A percentile compares a stretch with the other conserved stretches of the same genome.
These are phyloP conservation scores for Cystofilobasidium capitatum DNA, from an alignment of 768 basidiomycete species.

Conservation along the genomic window DNA sequence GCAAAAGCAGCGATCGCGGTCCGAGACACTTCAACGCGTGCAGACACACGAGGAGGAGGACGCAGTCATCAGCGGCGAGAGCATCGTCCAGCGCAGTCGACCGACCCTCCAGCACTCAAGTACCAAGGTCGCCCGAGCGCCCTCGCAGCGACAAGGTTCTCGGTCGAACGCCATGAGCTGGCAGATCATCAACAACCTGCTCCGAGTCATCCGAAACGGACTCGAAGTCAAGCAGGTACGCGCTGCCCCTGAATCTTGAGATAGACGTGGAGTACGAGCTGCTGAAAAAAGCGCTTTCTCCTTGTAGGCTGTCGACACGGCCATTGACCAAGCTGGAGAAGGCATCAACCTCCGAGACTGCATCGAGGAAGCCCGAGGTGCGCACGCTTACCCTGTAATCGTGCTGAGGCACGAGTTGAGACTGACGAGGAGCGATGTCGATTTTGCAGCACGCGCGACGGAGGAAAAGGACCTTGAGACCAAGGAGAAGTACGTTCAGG, in stretches of 20 bases:
- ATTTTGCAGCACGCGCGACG: slow-evolving; percentile 47
- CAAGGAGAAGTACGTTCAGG: slow-evolving; percentile 57
- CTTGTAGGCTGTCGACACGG: slow-evolving; percentile 58
- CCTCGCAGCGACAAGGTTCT: slow-evolving; percentile 18
- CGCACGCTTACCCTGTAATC: slow-evolving; percentile 31
- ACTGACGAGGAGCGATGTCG: background rate
- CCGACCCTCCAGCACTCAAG: slow-evolving; percentile 18
- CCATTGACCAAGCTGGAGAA: slow-evolving; percentile 22
- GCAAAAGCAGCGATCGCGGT: slow-evolving; percentile 12
- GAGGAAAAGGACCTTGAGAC: slow-evolving; percentile 62
- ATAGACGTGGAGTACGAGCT: too few species aligned
- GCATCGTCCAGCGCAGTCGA: slow-evolving; percentile 16
- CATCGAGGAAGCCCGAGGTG: slow-evolving; percentile 64
- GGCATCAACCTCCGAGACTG: slow-evolving; percentile 74
- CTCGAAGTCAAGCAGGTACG: slow-evolving; percentile 63
- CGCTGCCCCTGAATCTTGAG: too few species aligned
- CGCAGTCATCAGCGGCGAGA: slow-evolving; percentile 22
- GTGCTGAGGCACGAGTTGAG: background rate
- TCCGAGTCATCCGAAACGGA: slow-evolving; percentile 79
- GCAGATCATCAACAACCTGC: slow-evolving; percentile 76
- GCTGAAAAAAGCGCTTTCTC: too few species aligned
- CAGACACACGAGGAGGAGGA: slow-evolving; percentile 10
- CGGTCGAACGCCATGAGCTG: slow-evolving; percentile 54
- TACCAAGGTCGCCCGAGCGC: background rate
- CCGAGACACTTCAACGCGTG: background rate